Base-by-base conservation (phyloP, 2,329 filamentous ascomycete genomes). In the Macrophomina phaseolina region DNA sequence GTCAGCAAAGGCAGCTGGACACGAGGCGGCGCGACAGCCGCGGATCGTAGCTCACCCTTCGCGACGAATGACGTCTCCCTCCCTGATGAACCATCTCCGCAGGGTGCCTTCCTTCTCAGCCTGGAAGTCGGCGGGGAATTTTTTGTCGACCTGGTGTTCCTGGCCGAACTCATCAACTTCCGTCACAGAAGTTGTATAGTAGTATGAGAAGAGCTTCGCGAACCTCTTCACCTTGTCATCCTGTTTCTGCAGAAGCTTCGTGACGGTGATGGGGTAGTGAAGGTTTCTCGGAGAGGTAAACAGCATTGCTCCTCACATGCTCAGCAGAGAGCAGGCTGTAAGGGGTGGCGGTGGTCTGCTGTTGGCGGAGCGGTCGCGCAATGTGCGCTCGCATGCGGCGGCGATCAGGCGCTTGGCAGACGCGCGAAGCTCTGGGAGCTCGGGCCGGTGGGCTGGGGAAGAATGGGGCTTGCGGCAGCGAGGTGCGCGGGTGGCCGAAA, bases 261-360 rank as follows among this genome's bases (percentile, higher is more conserved):
- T 93, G 80, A 99, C 90, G 72, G 91, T 97, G 80, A 98, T 94
- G 73, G 95, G 95, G 80, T 98, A 99, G 80, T 91, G 91, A 72
- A 97, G 87, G 80, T 76, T 77, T 68, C 77, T 74, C 68, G 82
- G 80, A 58, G 83, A 84, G 75, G 74, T 73, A 72, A 85, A 78
- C 77, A 81, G 81, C 83, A 85, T 84, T 74, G 73, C 76, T 52
- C 46, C 64, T 68, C 64, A 71, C 70, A 70, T 69, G 72, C 73
- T 72, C 76, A 76, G 76, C 75, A 64, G 30, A 16, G 56, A 60
- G 62, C 66, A 48, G 45, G 9, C 42, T 53, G 56, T 32, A 36
- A 56, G 38, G 38, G 56, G 30, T 45, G 65, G 30, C 23, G 18
- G 49, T 12, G 9, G 14, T 23, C 18, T 42, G 46, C 32, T 38